Evolutionary conservation across 2,329 filamentous ascomycete species (phyloP).

Genomic region (Pleomassaria siparia): DNA sequence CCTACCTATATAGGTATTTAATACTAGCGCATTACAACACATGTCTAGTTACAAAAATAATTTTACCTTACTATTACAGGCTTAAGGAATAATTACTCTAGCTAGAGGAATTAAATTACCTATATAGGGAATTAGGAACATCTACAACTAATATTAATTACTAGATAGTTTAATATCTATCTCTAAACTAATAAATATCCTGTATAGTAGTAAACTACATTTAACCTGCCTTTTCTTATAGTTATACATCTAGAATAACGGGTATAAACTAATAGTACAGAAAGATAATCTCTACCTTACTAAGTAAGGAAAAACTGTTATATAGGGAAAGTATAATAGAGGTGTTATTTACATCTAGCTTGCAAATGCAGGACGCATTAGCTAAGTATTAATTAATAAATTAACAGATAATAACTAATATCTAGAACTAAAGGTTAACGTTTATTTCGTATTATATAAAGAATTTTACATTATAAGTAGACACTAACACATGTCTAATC

Average conservation of each 20-base stretch:
- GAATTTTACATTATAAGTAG: neutral
- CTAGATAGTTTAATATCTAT: neutral
- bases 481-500: neutral
- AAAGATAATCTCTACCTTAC: neutral
- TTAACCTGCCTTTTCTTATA: neutral
- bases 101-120: neutral
- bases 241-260: neutral
- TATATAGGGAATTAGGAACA: neutral
- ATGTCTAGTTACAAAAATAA: conserved; percentile 10
- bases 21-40: conserved; percentile 12
- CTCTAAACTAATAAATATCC: neutral
- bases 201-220: neutral
- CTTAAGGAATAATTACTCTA: conserved; percentile 3
- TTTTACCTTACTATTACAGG: conserved; percentile 4
- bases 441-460: neutral
- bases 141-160: neutral
- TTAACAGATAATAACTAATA: neutral
- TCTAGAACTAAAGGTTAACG: neutral
- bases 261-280: neutral
- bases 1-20: conserved; percentile 8
- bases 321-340: neutral
- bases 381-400: neutral
- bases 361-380: neutral
- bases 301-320: neutral
- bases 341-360: neutral